Conservation (phyloP, 768 basidiomycete species). For the Sporobolomyces roseus region DNA sequence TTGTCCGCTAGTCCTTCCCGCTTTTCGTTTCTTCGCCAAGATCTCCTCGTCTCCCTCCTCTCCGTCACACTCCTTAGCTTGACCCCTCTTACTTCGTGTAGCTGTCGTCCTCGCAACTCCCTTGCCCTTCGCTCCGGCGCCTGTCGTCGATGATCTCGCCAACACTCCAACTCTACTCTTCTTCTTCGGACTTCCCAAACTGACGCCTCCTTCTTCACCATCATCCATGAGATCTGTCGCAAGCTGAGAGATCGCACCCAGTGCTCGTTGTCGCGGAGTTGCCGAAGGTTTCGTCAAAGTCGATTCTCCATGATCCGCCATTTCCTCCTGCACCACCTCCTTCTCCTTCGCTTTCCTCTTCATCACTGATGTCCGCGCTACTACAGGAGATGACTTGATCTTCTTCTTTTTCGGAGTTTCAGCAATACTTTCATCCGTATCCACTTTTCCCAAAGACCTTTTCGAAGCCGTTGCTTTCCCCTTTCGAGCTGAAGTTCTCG, state of each 20-base stretch:
- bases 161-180: neutral
- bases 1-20: neutral
- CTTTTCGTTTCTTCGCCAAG: neutral
- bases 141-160: neutral
- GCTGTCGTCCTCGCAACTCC: neutral
- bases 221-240: conserved; percentile 18
- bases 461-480: neutral
- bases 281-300: neutral
- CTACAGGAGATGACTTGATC: neutral
- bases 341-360: neutral
- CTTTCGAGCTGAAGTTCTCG: too few relatives aligned
- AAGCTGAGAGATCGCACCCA: conserved; percentile 31
- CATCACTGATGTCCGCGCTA: neutral
- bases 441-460: neutral
- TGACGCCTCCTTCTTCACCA: neutral
- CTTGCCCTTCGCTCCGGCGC: neutral
- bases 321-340: neutral
- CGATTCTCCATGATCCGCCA: neutral
- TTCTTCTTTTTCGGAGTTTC: neutral
- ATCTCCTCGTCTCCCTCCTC: neutral
- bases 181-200: neutral
- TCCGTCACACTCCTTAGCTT: neutral
- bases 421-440: neutral
- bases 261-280: conserved; percentile 24
- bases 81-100: neutral